Percentiles rank a stretch among this genome's conserved stretches.
Evolutionary conservation across 2,329 filamentous ascomycete species (phyloP).

Genomic region (Biscogniauxia marginata): DNA sequence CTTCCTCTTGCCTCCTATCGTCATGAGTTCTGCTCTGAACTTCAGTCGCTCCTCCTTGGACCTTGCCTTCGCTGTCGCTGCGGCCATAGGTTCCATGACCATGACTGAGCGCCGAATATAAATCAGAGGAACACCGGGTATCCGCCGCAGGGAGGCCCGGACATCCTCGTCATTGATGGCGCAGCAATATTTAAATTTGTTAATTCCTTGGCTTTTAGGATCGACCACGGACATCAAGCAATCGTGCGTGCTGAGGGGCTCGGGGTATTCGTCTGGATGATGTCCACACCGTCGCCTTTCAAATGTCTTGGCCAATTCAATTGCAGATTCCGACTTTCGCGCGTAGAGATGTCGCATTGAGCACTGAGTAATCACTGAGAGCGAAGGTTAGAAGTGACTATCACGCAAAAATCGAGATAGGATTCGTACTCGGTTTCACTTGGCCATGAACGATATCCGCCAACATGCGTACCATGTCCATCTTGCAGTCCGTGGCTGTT

Average conservation of each 20-base stretch:
- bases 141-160: conserved; percentile 60
- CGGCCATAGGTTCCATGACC: conserved; percentile 76
- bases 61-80: conserved; percentile 60
- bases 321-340: conserved; percentile 59
- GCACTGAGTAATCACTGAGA: conserved; percentile 73
- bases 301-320: conserved; percentile 71
- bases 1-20: conserved; percentile 49
- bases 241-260: conserved; percentile 67
- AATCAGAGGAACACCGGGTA: conserved; percentile 72
- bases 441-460: conserved; percentile 83
- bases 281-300: conserved; percentile 79
- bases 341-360: conserved; percentile 77
- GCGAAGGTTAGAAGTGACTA: not conserved
- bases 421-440: conserved; percentile 70
- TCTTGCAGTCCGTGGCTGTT: conserved; percentile 80
- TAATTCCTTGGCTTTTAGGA: conserved; percentile 66
- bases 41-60: conserved; percentile 71
- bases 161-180: conserved; percentile 69
- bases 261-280: conserved; percentile 67
- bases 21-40: conserved; percentile 67
- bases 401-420: not conserved
- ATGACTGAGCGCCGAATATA: conserved; percentile 73
- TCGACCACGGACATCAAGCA: conserved; percentile 77
- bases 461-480: conserved; percentile 77
- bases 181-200: conserved; percentile 78